Percentiles rank a stretch among this genome's conserved stretches.
Conservation (phyloP, 768 basidiomycete genomes). For the Lactifluus rugatus region DNA sequence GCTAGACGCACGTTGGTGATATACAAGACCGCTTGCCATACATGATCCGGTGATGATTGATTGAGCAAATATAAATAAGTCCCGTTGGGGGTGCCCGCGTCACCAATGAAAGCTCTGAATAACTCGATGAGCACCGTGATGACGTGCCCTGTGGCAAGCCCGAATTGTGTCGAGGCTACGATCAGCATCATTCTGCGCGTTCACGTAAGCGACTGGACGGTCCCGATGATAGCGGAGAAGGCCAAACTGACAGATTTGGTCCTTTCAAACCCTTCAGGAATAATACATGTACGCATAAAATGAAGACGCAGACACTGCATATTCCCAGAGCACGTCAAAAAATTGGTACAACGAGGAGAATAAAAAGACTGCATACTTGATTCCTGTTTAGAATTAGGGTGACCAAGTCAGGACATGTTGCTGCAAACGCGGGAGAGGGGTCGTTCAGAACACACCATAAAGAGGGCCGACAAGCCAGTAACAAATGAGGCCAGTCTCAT, state of each 20-base stretch:
- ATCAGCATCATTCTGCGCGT: slow-evolving; percentile 1
- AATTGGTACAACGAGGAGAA: too few species aligned
- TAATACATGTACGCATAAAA: background rate
- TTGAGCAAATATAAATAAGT: background rate
- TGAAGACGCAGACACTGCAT: slow-evolving; percentile 5
- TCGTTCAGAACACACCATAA: background rate
- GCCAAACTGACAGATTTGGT: background rate
- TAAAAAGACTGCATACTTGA: background rate
- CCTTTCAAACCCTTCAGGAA: background rate
- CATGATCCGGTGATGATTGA: slow-evolving; percentile 3
- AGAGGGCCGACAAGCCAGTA: slow-evolving; percentile 8
- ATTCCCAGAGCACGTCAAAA: background rate
- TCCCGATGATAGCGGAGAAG: background rate
- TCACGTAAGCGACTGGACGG: too few species aligned
- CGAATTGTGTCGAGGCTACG: slow-evolving; percentile 4
- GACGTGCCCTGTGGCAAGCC: slow-evolving; percentile 8
- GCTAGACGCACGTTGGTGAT: slow-evolving; percentile 6
- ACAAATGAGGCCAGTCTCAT: background rate
- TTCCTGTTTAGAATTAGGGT: background rate
- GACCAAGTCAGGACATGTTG: background rate
- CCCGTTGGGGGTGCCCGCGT: background rate
- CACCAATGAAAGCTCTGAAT: background rate
- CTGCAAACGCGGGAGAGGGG: background rate
- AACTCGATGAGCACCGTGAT: slow-evolving; percentile 6
- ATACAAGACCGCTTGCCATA: slow-evolving; percentile 3